Conservation (phyloP, 768 basidiomycete species). For the Trametes maxima region DNA sequence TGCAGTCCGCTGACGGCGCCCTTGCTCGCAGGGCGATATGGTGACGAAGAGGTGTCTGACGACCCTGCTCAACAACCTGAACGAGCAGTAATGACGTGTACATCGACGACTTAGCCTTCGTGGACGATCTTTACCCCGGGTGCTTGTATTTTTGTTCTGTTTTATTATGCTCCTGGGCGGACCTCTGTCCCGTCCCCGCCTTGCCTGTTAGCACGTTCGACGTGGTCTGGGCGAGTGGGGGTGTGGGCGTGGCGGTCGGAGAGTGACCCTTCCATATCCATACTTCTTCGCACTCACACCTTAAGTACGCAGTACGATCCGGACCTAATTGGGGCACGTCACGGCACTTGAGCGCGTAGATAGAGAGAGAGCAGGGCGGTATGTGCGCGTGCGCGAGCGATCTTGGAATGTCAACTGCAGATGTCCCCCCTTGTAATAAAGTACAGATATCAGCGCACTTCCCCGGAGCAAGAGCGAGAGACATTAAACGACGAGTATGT, state of each 20-base stretch:
- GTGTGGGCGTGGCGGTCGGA: background rate
- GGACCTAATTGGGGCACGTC: conserved; percentile 10
- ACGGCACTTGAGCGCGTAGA: conserved; percentile 5
- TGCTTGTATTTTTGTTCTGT: conserved; percentile 26
- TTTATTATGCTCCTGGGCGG: conserved; percentile 23
- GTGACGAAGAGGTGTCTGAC: conserved; percentile 95
- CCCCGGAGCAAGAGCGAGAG: background rate
- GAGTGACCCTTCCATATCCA: background rate
- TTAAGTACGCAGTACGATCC: conserved; percentile 14
- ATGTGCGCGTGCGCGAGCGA: conserved; percentile 2
- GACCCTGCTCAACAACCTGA: conserved; percentile 86
- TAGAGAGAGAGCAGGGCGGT: conserved; percentile 9
- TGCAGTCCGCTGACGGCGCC: background rate
- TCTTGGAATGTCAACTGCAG: conserved; percentile 11
- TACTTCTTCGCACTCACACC: conserved; percentile 10
- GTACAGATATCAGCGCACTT: background rate
- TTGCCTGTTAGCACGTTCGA: no score
- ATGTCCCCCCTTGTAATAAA: conserved; percentile 14
- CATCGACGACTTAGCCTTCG: conserved; percentile 1
- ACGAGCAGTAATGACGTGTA: conserved; percentile 44
- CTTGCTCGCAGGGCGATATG: conserved; percentile 77
- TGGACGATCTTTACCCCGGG: conserved; percentile 20
- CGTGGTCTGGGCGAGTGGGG: background rate
- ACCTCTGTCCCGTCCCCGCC: background rate
- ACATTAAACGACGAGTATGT: no score